phyloP scores from a whole-genome alignment of 768 basidiomycete genomes.

The Podaxis pistillaris region DNA sequence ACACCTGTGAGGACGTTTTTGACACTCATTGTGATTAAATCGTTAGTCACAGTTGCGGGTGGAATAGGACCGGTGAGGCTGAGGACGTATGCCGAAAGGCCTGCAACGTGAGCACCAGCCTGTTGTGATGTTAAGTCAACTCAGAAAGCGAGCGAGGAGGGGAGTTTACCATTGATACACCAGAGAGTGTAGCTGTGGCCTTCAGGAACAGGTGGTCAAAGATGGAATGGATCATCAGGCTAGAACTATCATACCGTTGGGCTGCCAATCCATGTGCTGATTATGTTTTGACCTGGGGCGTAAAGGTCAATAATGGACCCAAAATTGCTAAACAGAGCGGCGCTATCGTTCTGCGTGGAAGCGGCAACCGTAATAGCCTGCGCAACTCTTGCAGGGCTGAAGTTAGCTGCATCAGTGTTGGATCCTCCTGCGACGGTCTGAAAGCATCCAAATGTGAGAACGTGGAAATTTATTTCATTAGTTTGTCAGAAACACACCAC shows the following conservation, averaged over 20 bases:
- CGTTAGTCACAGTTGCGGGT: constrained; percentile 1
- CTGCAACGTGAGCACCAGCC: constrained; percentile 19
- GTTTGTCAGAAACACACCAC: neutral
- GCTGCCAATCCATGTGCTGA: constrained; percentile 18
- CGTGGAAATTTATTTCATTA: neutral
- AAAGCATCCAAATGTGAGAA: neutral
- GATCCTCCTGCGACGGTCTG: constrained; percentile 13
- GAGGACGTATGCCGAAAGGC: constrained; percentile 17
- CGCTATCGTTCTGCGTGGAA: constrained; percentile 13
- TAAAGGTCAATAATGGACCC: constrained; percentile 17
- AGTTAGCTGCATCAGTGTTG: constrained; percentile 12
- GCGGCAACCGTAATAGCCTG: constrained; percentile 17
- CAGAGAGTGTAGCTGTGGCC: constrained; percentile 12
- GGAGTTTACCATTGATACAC: constrained; percentile 6
- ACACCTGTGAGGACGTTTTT: constrained; percentile 15
- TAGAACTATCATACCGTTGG: constrained; percentile 7
- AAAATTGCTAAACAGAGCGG: constrained; percentile 15
- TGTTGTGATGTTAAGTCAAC: neutral
- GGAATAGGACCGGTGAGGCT: constrained; percentile 11
- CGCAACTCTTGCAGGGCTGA: constrained; percentile 15
- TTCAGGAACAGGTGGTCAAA: neutral
- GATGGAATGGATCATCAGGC: neutral
- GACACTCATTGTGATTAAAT: constrained; percentile 9
- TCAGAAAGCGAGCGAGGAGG: neutral
- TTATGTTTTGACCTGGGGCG: constrained; percentile 18